A percentile compares a stretch with the other conserved stretches of the same genome.
Conservation (phyloP, 208 protist species). For the Wallacemonas rigidus region DNA sequence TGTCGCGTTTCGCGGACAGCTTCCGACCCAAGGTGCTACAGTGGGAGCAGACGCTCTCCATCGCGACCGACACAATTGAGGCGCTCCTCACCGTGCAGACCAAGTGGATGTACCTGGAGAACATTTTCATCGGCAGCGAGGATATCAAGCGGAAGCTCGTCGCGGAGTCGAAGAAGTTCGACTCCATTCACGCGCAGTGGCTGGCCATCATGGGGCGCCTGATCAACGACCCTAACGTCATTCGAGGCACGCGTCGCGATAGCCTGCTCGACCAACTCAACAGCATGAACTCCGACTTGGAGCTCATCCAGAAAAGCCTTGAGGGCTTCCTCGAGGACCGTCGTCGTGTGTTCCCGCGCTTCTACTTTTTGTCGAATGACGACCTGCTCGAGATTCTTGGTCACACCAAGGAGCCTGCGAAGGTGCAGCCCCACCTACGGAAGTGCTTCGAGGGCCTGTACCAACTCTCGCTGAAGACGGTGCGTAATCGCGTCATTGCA, state of each 20-base stretch:
- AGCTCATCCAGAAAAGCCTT: conserved; percentile 97
- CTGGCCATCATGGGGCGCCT: conserved; percentile 86
- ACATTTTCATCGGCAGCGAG: conserved; percentile 96
- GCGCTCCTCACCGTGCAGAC: conserved; percentile 92
- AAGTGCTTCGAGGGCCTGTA: conserved; percentile 98
- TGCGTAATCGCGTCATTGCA: conserved; percentile 71
- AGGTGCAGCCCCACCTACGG: conserved; percentile 96
- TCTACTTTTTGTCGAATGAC: conserved; percentile 98
- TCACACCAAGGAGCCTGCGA: conserved; percentile 95
- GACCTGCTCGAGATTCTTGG: conserved; percentile 98
- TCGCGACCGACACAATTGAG: conserved; percentile 95
- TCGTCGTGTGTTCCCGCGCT: conserved; percentile 95
- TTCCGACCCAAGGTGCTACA: conserved; percentile 94
- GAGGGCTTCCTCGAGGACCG: conserved; percentile 97
- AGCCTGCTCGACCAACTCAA: conserved; percentile 93
- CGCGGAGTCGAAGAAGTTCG: conserved; percentile 95
- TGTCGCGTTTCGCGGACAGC: conserved; percentile 94
- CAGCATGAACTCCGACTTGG: conserved; percentile 94
- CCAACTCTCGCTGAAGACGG: conserved; percentile 80
- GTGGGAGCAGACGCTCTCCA: conserved; percentile 95
- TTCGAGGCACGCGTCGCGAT: conserved; percentile 86
- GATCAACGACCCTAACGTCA: conserved; percentile 89
- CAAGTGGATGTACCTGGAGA: conserved; percentile 98
- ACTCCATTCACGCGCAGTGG: conserved; percentile 96
- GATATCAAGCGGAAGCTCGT: conserved; percentile 98